phyloP scores from a whole-genome alignment of 805 yeast species.

The Candida quercuum region DNA sequence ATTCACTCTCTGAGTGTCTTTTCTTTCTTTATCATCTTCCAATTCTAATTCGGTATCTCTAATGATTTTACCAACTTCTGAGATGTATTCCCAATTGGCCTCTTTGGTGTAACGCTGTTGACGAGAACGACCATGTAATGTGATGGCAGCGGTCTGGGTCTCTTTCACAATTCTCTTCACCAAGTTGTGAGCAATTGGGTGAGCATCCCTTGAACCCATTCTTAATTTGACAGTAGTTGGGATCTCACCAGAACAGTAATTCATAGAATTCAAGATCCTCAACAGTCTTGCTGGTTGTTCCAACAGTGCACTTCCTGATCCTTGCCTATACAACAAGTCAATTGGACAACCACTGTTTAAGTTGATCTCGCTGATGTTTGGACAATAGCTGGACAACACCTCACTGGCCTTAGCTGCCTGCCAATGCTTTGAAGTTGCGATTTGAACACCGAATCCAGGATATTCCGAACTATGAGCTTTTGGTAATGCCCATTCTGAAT shows the following conservation, averaged over 20 bases:
- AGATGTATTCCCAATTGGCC: slow-evolving; percentile 91
- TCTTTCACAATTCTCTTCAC: slow-evolving; percentile 69
- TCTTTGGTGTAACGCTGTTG: slow-evolving; percentile 89
- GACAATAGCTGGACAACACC: slow-evolving; percentile 52
- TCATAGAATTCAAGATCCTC: slow-evolving; percentile 83
- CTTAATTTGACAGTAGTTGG: slow-evolving; percentile 92
- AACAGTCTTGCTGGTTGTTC: slow-evolving; percentile 82
- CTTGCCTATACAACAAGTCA: slow-evolving; percentile 87
- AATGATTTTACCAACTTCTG: slow-evolving; percentile 64
- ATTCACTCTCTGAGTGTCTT: slow-evolving; percentile 61
- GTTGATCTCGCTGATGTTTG: slow-evolving; percentile 74
- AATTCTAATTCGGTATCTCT: slow-evolving; percentile 48
- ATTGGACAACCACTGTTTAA: slow-evolving; percentile 98
- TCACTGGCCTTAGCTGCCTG: slow-evolving; percentile 93
- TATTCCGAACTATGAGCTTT: slow-evolving; percentile 78
- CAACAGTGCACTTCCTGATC: slow-evolving; percentile 91
- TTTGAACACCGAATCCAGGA: slow-evolving; percentile 90
- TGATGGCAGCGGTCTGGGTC: slow-evolving; percentile 83
- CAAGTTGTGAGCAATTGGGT: slow-evolving; percentile 81
- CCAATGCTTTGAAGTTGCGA: slow-evolving; percentile 90
- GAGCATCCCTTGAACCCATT: slow-evolving; percentile 81
- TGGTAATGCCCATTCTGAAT: slow-evolving; percentile 96
- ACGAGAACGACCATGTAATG: slow-evolving; percentile 93
- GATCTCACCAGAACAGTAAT: slow-evolving; percentile 78
- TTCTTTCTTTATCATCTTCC: slow-evolving; percentile 55